A percentile compares a stretch with the other conserved stretches of the same genome.
Conservation (phyloP, 371 early-diverging fungal species). For the Rhizopus sp. region DNA sequence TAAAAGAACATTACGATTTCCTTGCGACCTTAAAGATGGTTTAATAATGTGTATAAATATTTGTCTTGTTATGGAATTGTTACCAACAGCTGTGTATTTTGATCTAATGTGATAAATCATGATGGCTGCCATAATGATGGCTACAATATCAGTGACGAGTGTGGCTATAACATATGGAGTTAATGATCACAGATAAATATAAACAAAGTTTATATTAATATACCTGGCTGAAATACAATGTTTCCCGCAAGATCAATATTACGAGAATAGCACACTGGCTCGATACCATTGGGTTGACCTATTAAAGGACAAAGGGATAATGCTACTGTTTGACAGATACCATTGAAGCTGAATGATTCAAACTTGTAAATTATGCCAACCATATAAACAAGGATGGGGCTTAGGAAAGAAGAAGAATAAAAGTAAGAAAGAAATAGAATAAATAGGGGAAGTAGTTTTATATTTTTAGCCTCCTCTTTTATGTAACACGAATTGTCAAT, state of each 20-base stretch:
- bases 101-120: constrained; percentile 96
- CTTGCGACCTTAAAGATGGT: constrained; percentile 73
- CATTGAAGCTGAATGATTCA: constrained; percentile 83
- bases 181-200: constrained; percentile 1
- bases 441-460: constrained; percentile 4
- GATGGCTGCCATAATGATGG: constrained; percentile 93
- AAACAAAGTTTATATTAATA: constrained; percentile 11
- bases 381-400: constrained; percentile 16
- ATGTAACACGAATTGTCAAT: background rate
- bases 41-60: background rate
- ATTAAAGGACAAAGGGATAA: constrained; percentile 90
- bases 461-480: background rate
- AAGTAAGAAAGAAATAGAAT: constrained; percentile 6
- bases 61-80: constrained; percentile 1
- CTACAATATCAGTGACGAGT: constrained; percentile 86
- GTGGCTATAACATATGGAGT: constrained; percentile 53
- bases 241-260: constrained; percentile 82
- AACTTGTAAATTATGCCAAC: constrained; percentile 54
- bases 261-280: constrained; percentile 91
- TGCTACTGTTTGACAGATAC: constrained; percentile 82
- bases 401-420: constrained; percentile 1
- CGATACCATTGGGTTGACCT: constrained; percentile 72
- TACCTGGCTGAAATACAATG: constrained; percentile 91
- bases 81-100: constrained; percentile 97
- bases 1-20: constrained; percentile 98